Conservation (phyloP, 2,329 filamentous ascomycete genomes). For the Venturiaceae sp. region DNA sequence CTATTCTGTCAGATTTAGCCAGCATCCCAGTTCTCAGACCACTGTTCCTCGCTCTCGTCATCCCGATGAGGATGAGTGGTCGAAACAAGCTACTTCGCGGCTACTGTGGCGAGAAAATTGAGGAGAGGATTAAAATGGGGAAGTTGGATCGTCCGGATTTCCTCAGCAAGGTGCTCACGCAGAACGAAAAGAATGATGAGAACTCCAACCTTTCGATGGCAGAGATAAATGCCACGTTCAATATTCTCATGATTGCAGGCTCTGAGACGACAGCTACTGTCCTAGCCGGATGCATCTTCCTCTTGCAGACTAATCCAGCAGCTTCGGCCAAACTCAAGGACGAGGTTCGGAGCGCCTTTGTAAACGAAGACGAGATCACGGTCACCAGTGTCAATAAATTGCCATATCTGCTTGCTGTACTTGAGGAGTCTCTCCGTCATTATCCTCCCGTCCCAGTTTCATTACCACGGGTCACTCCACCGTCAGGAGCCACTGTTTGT, state of each 20-base stretch:
- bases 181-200: constrained; percentile 17
- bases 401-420: constrained; percentile 5
- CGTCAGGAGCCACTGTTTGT: constrained; percentile 17
- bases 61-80: not conserved
- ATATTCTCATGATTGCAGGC: not conserved
- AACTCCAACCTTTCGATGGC: constrained; percentile 12
- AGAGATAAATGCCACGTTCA: constrained; percentile 29
- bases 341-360: not conserved
- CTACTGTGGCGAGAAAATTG: not conserved
- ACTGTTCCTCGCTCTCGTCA: not conserved
- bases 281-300: not conserved
- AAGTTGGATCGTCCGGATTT: constrained; percentile 18
- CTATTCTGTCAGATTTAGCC: constrained; percentile 17
- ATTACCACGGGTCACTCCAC: constrained; percentile 17
- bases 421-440: constrained; percentile 2
- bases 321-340: not conserved
- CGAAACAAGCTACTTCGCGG: constrained; percentile 12
- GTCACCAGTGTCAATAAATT: not conserved
- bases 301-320: not conserved
- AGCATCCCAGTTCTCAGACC: constrained; percentile 14
- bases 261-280: not conserved
- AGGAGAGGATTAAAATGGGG: constrained; percentile 9
- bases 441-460: constrained; percentile 12
- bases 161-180: constrained; percentile 6
- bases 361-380: not conserved